These are phyloP conservation scores for Lathyrus tuberosus DNA, from an alignment of 306 rosid species.

Conservation along the genomic window DNA sequence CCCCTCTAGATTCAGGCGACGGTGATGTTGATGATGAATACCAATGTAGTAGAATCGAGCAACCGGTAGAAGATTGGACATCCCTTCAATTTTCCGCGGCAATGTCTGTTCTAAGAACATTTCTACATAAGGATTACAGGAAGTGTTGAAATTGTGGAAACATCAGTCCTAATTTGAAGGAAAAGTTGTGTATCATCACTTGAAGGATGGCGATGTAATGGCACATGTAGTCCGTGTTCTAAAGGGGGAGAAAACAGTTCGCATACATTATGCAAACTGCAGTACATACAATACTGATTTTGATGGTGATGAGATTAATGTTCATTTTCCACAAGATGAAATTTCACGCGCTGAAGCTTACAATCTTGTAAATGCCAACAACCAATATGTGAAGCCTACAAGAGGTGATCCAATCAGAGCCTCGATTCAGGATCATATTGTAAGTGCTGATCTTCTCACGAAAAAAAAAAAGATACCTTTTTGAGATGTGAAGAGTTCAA, in stretches of 20 bases:
- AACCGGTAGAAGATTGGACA: no score
- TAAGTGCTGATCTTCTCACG: slow-evolving; percentile 94
- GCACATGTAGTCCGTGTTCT: slow-evolving; percentile 90
- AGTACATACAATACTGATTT: slow-evolving; percentile 96
- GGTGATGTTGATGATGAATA: no score
- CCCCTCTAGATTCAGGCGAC: no score
- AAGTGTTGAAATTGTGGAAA: no score
- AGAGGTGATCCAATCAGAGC: slow-evolving; percentile 96
- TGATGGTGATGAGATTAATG: slow-evolving; percentile 97
- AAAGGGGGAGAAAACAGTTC: slow-evolving; percentile 93
- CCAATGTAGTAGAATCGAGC: no score
- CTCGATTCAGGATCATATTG: slow-evolving; percentile 93
- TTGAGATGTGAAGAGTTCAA: slow-evolving; percentile 65
- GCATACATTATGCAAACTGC: slow-evolving; percentile 94
- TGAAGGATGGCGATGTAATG: slow-evolving; percentile 95
- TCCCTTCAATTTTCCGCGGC: no score
- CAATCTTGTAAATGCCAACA: slow-evolving; percentile 92
- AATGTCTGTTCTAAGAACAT: no score
- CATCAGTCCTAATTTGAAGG: slow-evolving; percentile 85
- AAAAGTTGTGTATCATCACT: slow-evolving; percentile 83
- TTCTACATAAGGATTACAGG: no score
- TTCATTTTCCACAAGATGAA: slow-evolving; percentile 98
- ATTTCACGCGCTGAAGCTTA: slow-evolving; percentile 96
- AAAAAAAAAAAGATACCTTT: slow-evolving; percentile 86
- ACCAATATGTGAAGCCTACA: slow-evolving; percentile 94